phyloP scores from a whole-genome alignment of 805 yeast genomes.

The Komagataella pseudopastoris region DNA sequence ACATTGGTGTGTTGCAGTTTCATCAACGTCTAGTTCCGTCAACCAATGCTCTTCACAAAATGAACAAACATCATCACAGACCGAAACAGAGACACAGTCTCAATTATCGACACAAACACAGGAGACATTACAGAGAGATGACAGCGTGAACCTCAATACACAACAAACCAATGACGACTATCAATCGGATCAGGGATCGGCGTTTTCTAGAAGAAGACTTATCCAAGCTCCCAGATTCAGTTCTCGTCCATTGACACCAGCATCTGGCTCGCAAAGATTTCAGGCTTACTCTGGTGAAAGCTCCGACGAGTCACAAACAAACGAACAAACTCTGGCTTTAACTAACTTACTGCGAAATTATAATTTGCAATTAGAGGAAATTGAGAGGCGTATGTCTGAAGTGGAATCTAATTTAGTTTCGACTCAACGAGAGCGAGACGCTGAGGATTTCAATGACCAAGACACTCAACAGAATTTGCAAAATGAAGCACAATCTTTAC shows the following conservation, averaged over 20 bases:
- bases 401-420: background rate
- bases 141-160: background rate
- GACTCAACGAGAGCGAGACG: background rate
- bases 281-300: background rate
- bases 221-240: background rate
- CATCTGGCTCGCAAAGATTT: background rate
- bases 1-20: conserved; percentile 72
- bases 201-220: background rate
- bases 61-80: conserved; percentile 2
- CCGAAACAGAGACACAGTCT: background rate
- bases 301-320: background rate
- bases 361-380: background rate
- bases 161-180: background rate
- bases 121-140: background rate
- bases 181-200: background rate
- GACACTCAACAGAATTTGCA: background rate
- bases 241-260: background rate
- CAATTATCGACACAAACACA: background rate
- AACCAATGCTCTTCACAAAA: conserved; percentile 7
- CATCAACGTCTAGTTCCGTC: conserved; percentile 11
- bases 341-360: background rate
- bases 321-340: background rate
- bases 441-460: background rate
- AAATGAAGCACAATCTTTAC: background rate
- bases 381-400: background rate